Evolutionary conservation across 2,329 filamentous ascomycete genomes (phyloP).

Genomic region (Zymoseptoria passerinii): DNA sequence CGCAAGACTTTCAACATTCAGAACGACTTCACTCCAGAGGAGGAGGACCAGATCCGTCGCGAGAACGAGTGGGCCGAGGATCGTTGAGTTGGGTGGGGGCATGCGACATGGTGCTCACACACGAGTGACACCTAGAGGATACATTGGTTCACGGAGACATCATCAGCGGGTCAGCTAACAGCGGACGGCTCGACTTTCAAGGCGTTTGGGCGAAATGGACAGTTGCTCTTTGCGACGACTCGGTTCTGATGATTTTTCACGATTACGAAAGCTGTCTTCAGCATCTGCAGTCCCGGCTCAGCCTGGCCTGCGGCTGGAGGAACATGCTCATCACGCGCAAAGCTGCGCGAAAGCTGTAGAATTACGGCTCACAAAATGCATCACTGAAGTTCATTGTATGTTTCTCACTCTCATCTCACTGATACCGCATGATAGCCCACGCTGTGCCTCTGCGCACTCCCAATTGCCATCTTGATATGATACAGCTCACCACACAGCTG

Average conservation of each 20-base stretch:
- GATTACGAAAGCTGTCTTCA: slow-evolving; percentile 3
- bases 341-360: neutral
- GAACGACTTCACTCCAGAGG: slow-evolving; percentile 97
- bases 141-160: neutral
- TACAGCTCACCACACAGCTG: too few species aligned
- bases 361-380: neutral
- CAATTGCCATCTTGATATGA: too few species aligned
- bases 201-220: slow-evolving; percentile 5
- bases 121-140: neutral
- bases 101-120: neutral
- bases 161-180: neutral
- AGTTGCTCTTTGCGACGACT: neutral
- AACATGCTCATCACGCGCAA: neutral
- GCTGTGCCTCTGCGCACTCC: too few species aligned
- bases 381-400: neutral
- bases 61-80: slow-evolving; percentile 46
- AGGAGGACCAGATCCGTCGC: slow-evolving; percentile 81
- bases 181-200: neutral
- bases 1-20: slow-evolving; percentile 99
- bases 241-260: neutral
- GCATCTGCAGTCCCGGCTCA: neutral
- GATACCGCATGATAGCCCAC: neutral
- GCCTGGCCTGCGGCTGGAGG: neutral
- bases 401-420: neutral
- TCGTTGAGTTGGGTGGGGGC: slow-evolving; percentile 24